phyloP scores from a whole-genome alignment of 1,139 yeast genomes.

The Tardiomyces depauwii region DNA sequence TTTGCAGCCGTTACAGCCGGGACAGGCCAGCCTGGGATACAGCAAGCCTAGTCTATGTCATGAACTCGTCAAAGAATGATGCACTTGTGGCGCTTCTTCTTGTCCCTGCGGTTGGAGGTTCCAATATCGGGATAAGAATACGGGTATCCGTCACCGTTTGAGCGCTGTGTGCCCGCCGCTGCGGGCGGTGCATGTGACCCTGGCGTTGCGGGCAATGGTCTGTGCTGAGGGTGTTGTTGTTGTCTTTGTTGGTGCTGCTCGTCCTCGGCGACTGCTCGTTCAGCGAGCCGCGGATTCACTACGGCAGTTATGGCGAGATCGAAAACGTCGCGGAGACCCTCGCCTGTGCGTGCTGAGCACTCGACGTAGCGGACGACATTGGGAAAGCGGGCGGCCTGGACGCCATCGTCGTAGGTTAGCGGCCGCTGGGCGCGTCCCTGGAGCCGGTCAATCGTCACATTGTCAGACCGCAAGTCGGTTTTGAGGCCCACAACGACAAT shows the following conservation, averaged over 20 bases:
- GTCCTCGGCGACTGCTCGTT: not conserved
- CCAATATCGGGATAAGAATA: not conserved
- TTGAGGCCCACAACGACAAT: constrained; percentile 83
- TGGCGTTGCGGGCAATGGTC: not conserved
- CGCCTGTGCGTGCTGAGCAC: constrained; percentile 88
- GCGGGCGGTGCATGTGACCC: not conserved
- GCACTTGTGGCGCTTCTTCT: not conserved
- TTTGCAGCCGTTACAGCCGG: too few species aligned
- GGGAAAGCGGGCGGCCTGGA: constrained; percentile 66
- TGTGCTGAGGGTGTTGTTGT: too few species aligned
- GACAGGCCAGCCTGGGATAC: too few species aligned
- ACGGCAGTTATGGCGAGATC: constrained; percentile 49
- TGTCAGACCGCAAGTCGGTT: constrained; percentile 76
- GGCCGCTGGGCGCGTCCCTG: not conserved
- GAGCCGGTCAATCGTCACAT: constrained; percentile 50
- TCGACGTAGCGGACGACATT: constrained; percentile 83
- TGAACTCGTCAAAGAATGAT: constrained; percentile 1
- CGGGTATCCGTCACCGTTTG: not conserved
- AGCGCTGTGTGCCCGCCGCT: not conserved
- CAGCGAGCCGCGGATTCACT: constrained; percentile 1
- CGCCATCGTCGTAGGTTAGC: constrained; percentile 3
- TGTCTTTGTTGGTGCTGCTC: too few species aligned
- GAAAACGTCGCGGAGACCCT: constrained; percentile 84
- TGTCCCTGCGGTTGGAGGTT: not conserved
- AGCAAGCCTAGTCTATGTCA: constrained; percentile 35